Base-by-base conservation (phyloP, 148 eudicot species). In the Chenopodium formosanum region DNA sequence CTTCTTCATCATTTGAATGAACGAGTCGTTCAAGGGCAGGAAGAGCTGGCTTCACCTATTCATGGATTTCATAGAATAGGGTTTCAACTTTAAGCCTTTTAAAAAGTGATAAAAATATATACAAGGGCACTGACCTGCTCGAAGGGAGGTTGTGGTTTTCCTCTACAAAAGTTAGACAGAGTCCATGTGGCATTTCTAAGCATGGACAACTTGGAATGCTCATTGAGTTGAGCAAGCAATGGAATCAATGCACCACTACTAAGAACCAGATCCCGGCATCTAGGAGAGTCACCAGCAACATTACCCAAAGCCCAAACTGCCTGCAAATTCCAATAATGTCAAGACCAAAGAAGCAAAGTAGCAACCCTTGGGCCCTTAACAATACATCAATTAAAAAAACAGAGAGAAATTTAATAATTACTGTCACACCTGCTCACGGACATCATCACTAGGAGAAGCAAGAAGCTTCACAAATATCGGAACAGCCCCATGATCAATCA, bases 171-270 rank as follows among this genome's bases (percentile, higher is more conserved):
- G 84, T 93, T 93, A 53, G 97, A 93, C 68, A 93, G 77, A 53
- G 97, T 93, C 94, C 97, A 93, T 32, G 97, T 93, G 60, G 97
- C 97, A 87, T 90, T 92, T 82, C 97, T 88, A 70, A 93, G 93
- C 94, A 93, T 93, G 37, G 97, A 93, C 70, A 93, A 93, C 84
- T 93, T 91, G 34, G 97, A 86, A 74, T 90, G 89, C 84, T 91
- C 94, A 79, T 87, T 91, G 73, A 93, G 81, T 83, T 91, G 97
- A 67, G 89, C 80, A 79, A 90, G 85, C 80, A 93, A 76, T 48
- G 97, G 94, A 70, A 85, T 66, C 85, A 93, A 79, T 70, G 93
- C 97, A 46, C 94, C 94, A 86, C 88, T 78, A 32, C 87, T 78
- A 37, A 93, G 92, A 75, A 93, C 97, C 76, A 93, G 90, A 85